Evolutionary conservation across 306 rosid genomes (phyloP).

Genomic region (Lathyrus oleraceus): DNA sequence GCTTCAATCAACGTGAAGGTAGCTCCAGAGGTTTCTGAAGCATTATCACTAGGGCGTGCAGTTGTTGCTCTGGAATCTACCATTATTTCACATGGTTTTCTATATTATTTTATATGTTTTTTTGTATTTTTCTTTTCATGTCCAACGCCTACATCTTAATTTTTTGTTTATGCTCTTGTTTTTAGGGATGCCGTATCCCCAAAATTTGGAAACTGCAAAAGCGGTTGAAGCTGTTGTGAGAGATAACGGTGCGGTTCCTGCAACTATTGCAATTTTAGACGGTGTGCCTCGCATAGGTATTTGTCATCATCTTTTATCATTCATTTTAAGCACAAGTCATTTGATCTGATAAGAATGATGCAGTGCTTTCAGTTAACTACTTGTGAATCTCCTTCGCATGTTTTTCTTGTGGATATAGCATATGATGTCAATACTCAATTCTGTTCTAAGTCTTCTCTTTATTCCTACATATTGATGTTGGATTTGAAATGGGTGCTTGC

Average conservation of each 20-base stretch:
- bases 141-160: neutral
- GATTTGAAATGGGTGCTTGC: slow-evolving; percentile 2
- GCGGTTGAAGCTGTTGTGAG: slow-evolving; percentile 78
- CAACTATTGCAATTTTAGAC: slow-evolving; percentile 89
- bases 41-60: slow-evolving; percentile 65
- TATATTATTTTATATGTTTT: neutral
- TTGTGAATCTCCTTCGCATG: neutral
- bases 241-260: slow-evolving; percentile 88
- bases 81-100: slow-evolving; percentile 81
- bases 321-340: slow-evolving; percentile 6
- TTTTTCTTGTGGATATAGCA: neutral
- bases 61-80: slow-evolving; percentile 95
- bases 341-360: slow-evolving; percentile 23
- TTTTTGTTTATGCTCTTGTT: slow-evolving; percentile 28
- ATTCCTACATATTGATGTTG: slow-evolving; percentile 14
- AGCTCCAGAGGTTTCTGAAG: slow-evolving; percentile 77
- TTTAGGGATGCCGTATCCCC: slow-evolving; percentile 96
- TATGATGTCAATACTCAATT: neutral
- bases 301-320: slow-evolving; percentile 28
- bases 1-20: slow-evolving; percentile 48
- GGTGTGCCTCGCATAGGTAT: slow-evolving; percentile 87
- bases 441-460: neutral
- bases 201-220: slow-evolving; percentile 80
- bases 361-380: slow-evolving; percentile 10
- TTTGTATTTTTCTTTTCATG: neutral